Evolutionary conservation across 2,329 filamentous ascomycete species (phyloP).

Genomic region (Curvularia sp.): DNA sequence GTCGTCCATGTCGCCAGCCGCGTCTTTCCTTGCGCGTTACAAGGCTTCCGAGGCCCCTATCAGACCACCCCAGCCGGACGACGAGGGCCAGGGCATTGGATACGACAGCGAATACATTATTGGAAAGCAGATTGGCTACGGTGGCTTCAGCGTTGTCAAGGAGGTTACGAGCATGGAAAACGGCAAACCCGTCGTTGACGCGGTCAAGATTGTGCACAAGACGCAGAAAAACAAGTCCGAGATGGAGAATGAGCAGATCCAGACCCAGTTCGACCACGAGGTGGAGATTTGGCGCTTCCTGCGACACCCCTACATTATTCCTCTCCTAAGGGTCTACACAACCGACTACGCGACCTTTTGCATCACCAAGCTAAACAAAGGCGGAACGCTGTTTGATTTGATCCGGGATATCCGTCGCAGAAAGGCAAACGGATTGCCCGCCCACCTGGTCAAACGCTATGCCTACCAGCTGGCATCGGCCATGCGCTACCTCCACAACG

Average conservation of each 20-base stretch:
- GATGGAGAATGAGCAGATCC: constrained; percentile 68
- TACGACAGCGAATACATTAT: constrained; percentile 68
- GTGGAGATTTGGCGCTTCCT: constrained; percentile 72
- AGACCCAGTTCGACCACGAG: constrained; percentile 73
- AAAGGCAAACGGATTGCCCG: constrained; percentile 55
- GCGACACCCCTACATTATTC: constrained; percentile 67
- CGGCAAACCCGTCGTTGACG: constrained; percentile 62
- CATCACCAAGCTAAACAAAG: constrained; percentile 68
- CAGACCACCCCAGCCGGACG: constrained; percentile 62
- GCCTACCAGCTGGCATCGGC: constrained; percentile 69
- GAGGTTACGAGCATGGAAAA: constrained; percentile 68
- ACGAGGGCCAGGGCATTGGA: constrained; percentile 71
- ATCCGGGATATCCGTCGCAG: constrained; percentile 61
- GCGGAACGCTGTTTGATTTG: constrained; percentile 69
- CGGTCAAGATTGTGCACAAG: constrained; percentile 73
- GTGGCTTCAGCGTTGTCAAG: constrained; percentile 71
- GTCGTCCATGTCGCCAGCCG: constrained; percentile 64
- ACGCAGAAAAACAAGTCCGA: constrained; percentile 63
- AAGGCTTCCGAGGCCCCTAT: constrained; percentile 47
- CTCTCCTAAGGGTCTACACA: constrained; percentile 69
- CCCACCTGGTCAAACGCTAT: constrained; percentile 64
- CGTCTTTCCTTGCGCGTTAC: constrained; percentile 65
- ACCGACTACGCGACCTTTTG: constrained; percentile 73
- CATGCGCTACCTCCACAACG: constrained; percentile 71
- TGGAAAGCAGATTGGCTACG: constrained; percentile 69